phyloP scores from a whole-genome alignment of 441 rosid species.

The Lepidium campestre region DNA sequence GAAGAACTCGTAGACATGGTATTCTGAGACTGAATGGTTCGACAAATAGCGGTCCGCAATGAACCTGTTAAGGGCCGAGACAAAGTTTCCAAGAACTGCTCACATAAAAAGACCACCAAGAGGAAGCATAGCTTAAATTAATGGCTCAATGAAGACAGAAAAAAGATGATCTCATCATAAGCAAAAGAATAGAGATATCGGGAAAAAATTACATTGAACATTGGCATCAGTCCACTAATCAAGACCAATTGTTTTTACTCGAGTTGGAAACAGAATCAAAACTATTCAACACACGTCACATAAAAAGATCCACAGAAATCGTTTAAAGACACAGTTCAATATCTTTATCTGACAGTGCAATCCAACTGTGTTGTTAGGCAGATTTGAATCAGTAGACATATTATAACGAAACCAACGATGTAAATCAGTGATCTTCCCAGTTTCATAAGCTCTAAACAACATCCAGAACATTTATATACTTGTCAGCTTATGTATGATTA shows the following conservation, averaged over 20 bases:
- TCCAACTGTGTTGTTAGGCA: background rate
- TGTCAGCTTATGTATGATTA: background rate
- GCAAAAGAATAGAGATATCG: background rate
- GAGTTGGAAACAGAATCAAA: background rate
- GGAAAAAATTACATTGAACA: background rate
- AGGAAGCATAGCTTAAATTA: background rate
- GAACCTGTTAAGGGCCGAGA: slow-evolving; percentile 87
- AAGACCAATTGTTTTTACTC: background rate
- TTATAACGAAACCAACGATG: background rate
- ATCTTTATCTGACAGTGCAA: background rate
- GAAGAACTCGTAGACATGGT: slow-evolving; percentile 93
- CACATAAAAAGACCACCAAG: slow-evolving; percentile 19
- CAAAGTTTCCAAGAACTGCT: slow-evolving; percentile 90
- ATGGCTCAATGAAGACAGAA: background rate
- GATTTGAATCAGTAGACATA: background rate
- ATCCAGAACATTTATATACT: background rate
- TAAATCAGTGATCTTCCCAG: background rate
- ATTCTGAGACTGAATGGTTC: slow-evolving; percentile 80
- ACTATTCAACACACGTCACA: background rate
- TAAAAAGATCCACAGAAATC: background rate
- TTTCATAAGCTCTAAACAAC: background rate
- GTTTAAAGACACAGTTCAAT: background rate
- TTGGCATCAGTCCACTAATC: background rate
- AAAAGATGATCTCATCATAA: background rate
- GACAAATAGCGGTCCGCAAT: slow-evolving; percentile 79